Percentiles rank a stretch among this genome's conserved stretches.
Evolutionary conservation across 1,284 basidiomycete genomes (phyloP).

Genomic region (Tilletia caries): DNA sequence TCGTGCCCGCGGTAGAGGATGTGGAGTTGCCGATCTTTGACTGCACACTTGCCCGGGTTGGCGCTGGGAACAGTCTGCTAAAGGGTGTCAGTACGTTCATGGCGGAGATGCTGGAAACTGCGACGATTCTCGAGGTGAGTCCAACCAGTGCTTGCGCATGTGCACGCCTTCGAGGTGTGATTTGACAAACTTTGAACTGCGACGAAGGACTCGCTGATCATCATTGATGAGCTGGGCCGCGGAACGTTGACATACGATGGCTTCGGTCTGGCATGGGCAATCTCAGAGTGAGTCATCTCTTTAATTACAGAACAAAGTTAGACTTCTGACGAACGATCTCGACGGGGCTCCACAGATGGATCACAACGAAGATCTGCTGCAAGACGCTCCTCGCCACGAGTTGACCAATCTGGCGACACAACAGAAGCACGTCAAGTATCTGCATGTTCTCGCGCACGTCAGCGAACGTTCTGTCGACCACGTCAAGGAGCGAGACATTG

Average conservation of each 20-base stretch:
- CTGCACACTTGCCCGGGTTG: constrained; percentile 90
- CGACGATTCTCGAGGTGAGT: constrained; percentile 82
- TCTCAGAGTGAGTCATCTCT: constrained; percentile 66
- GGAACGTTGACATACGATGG: constrained; percentile 99
- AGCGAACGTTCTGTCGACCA: constrained; percentile 54
- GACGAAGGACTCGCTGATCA: constrained; percentile 86
- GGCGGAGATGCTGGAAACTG: constrained; percentile 98
- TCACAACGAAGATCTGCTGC: constrained; percentile 78
- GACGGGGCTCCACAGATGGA: constrained; percentile 66
- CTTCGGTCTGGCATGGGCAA: constrained; percentile 97
- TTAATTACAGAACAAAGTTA: not conserved
- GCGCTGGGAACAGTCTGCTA: constrained; percentile 93
- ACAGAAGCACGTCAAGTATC: constrained; percentile 81
- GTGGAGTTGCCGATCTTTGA: constrained; percentile 90
- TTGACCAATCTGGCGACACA: constrained; percentile 85
- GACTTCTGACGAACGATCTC: too few relatives aligned
- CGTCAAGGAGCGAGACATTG: constrained; percentile 53
- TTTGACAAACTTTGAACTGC: constrained; percentile 65
- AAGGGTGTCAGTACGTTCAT: constrained; percentile 99
- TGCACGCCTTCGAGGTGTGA: constrained; percentile 57
- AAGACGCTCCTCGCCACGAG: constrained; percentile 85
- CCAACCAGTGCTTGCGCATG: constrained; percentile 11
- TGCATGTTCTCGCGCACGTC: constrained; percentile 94
- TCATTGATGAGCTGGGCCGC: constrained; percentile 96
- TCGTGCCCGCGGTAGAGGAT: constrained; percentile 67